Evolutionary conservation across 2,329 filamentous ascomycete genomes (phyloP).

Genomic region (Cadophora luteo-olivacea): DNA sequence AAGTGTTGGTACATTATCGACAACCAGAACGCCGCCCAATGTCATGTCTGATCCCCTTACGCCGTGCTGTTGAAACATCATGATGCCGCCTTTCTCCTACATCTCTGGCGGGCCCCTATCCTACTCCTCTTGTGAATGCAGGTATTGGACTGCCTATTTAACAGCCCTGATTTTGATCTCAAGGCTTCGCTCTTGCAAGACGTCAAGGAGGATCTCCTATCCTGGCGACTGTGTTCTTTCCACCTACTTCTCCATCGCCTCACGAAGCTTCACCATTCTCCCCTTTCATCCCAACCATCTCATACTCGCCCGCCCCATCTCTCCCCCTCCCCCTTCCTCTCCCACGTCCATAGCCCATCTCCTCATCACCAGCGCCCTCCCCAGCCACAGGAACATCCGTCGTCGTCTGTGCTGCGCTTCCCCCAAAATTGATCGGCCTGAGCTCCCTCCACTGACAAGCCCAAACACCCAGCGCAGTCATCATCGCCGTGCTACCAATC

Average conservation of each 20-base stretch:
- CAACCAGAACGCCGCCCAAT: conserved; percentile 33
- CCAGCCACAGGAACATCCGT: conserved; percentile 27
- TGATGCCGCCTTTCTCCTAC: background rate
- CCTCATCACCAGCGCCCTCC: conserved; percentile 35
- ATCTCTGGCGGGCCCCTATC: no score
- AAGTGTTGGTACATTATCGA: conserved; percentile 19
- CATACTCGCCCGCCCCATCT: conserved; percentile 66
- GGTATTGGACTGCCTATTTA: background rate
- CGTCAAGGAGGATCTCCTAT: background rate
- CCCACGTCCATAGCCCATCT: conserved; percentile 52
- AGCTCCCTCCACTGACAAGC: conserved; percentile 91
- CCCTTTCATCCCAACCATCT: conserved; percentile 65
- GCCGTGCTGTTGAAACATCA: conserved; percentile 26
- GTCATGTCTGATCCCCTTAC: conserved; percentile 29
- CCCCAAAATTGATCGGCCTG: conserved; percentile 85
- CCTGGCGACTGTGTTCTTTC: background rate
- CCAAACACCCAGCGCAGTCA: conserved; percentile 82
- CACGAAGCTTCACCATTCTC: conserved; percentile 35
- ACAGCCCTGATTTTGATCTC: background rate
- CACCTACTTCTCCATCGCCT: conserved; percentile 18
- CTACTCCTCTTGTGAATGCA: background rate
- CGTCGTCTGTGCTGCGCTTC: conserved; percentile 45
- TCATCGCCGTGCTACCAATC: conserved; percentile 63
- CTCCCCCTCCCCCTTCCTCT: conserved; percentile 58
- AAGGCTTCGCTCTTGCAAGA: background rate